Conservation (phyloP, 345 rosid genomes). For the Psidium friedrichsthalianum region DNA sequence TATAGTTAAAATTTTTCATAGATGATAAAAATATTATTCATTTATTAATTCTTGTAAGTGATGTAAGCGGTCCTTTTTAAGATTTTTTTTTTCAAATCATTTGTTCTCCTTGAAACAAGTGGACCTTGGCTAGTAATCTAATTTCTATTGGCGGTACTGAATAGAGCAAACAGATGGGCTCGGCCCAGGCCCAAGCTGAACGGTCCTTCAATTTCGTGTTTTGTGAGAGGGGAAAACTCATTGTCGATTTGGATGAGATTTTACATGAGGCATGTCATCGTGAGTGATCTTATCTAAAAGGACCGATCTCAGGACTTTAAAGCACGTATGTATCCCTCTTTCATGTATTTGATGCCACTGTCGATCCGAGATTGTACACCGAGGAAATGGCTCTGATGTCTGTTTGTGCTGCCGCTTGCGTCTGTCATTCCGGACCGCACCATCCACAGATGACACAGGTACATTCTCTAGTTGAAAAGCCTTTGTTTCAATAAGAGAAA, state of each 20-base stretch:
- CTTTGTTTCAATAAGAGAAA: not conserved
- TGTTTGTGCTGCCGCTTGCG: conserved; percentile 67
- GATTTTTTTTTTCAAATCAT: accelerated
- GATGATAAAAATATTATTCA: too few relatives aligned
- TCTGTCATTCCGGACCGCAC: conserved; percentile 56
- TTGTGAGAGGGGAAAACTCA: not conserved
- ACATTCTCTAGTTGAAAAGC: too few relatives aligned
- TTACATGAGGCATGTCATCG: too few relatives aligned
- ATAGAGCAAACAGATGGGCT: not conserved
- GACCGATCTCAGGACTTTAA: too few relatives aligned
- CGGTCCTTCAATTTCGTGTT: not conserved
- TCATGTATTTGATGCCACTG: conserved; percentile 24
- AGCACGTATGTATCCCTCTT: too few relatives aligned
- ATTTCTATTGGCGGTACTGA: not conserved
- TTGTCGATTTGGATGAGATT: too few relatives aligned
- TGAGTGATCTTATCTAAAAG: too few relatives aligned
- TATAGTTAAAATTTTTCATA: too few relatives aligned
- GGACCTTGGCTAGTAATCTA: not conserved
- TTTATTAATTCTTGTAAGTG: too few relatives aligned
- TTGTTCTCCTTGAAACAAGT: too few relatives aligned
- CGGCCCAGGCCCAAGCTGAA: not conserved
- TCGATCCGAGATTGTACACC: conserved; percentile 34
- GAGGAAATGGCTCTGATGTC: conserved; percentile 53
- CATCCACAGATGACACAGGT: conserved; percentile 60
- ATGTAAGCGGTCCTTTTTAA: too few relatives aligned